A percentile compares a stretch with the other conserved stretches of the same genome.
phyloP scores from a whole-genome alignment of 106 monocot species.

The Alisma plantagoaquatica region DNA sequence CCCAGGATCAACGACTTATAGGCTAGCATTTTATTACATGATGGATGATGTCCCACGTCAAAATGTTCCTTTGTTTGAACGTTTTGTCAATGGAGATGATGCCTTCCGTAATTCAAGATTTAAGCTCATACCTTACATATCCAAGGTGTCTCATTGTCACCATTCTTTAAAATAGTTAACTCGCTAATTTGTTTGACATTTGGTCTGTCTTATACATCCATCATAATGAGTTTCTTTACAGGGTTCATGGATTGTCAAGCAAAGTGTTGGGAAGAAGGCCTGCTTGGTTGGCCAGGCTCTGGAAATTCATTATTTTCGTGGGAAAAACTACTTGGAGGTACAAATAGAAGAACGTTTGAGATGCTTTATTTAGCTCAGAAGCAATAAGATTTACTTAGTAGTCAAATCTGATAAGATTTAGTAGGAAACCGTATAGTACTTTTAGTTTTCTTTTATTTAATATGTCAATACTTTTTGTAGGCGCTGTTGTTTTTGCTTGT shows the following conservation, averaged over 20 bases:
- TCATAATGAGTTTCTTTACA: conserved; percentile 6
- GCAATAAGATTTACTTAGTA: no score
- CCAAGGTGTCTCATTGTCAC: conserved; percentile 38
- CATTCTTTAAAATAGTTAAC: background rate
- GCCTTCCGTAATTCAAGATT: conserved; percentile 87
- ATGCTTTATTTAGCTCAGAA: no score
- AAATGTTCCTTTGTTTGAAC: conserved; percentile 57
- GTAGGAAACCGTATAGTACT: no score
- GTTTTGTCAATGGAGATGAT: conserved; percentile 86
- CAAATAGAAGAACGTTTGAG: no score
- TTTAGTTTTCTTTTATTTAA: no score
- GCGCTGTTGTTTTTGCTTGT: no score
- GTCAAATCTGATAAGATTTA: no score
- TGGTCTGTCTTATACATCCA: background rate
- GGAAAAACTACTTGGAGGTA: conserved; percentile 97
- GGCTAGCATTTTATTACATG: conserved; percentile 83
- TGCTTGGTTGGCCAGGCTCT: conserved; percentile 93
- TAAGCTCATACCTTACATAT: conserved; percentile 94
- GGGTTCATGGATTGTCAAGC: conserved; percentile 99
- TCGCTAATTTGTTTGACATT: background rate
- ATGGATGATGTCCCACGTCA: conserved; percentile 70
- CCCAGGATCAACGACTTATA: conserved; percentile 76
- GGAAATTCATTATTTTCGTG: conserved; percentile 80
- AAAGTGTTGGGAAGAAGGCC: conserved; percentile 98
- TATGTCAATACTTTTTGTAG: no score